Evolutionary conservation across 192 early-diverging fungal genomes (phyloP).

Genomic region (Coemansia sp.): DNA sequence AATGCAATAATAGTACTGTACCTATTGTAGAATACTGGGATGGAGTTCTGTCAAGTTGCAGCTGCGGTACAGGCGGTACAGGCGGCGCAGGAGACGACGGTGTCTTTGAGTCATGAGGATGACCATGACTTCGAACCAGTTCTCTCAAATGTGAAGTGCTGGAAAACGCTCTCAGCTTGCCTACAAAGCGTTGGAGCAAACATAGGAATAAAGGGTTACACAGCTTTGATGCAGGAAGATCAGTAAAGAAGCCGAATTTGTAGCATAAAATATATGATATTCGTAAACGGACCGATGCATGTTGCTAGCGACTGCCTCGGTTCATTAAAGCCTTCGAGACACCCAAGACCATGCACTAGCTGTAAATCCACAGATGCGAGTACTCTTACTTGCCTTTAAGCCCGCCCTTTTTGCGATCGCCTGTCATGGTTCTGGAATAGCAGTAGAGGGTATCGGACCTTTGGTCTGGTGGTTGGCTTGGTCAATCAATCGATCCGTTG

Average conservation of each 20-base stretch:
- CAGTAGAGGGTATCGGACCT: conserved; percentile 3
- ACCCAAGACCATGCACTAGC: conserved; percentile 1
- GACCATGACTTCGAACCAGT: conserved; percentile 37
- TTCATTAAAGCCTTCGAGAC: conserved; percentile 1
- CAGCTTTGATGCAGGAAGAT: background rate
- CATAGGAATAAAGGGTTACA: background rate
- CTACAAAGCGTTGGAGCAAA: conserved; percentile 16
- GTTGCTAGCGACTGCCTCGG: background rate
- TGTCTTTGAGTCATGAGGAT: conserved; percentile 21
- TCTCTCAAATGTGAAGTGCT: conserved; percentile 53
- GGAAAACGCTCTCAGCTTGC: conserved; percentile 53
- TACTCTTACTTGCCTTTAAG: conserved; percentile 38
- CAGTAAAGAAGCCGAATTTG: background rate
- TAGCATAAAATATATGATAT: background rate
- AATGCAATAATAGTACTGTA: conserved; percentile 1
- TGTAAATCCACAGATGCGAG: background rate
- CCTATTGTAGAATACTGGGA: conserved; percentile 31
- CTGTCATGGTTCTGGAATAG: conserved; percentile 17
- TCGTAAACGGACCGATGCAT: background rate
- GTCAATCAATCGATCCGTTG: background rate
- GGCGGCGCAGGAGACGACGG: conserved; percentile 36
- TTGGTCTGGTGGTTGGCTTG: background rate
- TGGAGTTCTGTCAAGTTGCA: conserved; percentile 22
- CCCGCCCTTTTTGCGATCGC: conserved; percentile 31
- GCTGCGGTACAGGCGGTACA: conserved; percentile 37